Conservation (phyloP, 192 early-diverging fungal species). For the Phlyctochytrium bullatum region DNA sequence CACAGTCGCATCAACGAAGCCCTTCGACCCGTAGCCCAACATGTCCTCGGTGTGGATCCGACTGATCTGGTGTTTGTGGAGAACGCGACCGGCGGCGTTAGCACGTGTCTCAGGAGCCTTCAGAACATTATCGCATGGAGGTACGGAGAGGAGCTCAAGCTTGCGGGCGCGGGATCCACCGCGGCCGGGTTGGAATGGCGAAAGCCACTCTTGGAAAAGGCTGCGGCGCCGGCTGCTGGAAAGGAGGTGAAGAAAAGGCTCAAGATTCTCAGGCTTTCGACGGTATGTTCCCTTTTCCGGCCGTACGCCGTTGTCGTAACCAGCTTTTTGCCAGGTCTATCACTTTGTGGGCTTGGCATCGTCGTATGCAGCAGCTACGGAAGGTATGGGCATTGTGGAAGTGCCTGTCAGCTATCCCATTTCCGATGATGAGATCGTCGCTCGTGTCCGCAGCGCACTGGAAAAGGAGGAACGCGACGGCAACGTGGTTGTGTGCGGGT, state of each 20-base stretch:
- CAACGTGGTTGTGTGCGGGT: constrained; percentile 35
- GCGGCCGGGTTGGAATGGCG: no score
- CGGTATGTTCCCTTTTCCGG: no score
- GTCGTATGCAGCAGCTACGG: constrained; percentile 43
- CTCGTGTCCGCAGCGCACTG: constrained; percentile 38
- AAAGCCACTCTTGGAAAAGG: neutral
- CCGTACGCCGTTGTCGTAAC: no score
- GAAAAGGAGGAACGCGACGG: constrained; percentile 31
- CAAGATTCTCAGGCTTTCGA: constrained; percentile 58
- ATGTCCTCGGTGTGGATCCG: constrained; percentile 48
- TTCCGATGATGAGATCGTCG: constrained; percentile 17
- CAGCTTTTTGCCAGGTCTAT: no score
- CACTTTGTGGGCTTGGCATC: constrained; percentile 46
- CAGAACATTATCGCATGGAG: no score
- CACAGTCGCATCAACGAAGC: constrained; percentile 25
- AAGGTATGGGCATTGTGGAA: constrained; percentile 37
- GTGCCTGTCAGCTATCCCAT: constrained; percentile 53
- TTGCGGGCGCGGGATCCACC: neutral
- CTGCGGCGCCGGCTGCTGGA: neutral
- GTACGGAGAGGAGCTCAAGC: no score
- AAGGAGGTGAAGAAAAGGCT: no score
- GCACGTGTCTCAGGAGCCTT: constrained; percentile 46
- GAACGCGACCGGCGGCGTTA: constrained; percentile 59
- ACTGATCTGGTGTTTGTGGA: constrained; percentile 50
- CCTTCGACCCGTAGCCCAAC: constrained; percentile 31